Evolutionary conservation across 495 filamentous ascomycete genomes (phyloP), one percentile per base, ranked within the genome.

Genomic region (Glarea lozoyensis): DNA sequence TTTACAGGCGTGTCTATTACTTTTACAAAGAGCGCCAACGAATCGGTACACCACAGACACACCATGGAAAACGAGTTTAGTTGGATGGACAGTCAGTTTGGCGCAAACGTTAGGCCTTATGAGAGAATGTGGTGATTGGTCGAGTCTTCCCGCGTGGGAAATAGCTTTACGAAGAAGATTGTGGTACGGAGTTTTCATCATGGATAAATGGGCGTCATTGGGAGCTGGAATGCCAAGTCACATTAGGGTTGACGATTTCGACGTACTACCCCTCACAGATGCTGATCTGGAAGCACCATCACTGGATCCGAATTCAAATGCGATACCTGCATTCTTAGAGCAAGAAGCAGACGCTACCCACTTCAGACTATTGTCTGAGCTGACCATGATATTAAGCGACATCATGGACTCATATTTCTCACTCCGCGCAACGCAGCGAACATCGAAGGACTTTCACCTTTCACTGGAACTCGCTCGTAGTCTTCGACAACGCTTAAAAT

Each of bases 121-220:
- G 11, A 45, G 38, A 27, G 54, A 57, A 32, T 53, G 54, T 23
- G 37, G 48, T 20, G 46, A 47, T 23, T 57, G 54, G 54, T 45
- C 43, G 11, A 52, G 37, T 24, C 41, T 57, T 9, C 50, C 54
- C 12, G 23, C 42, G 22, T 53, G 49, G 50, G 54, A 57, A 42
- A 49, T 50, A 36, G 29, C 35, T 12, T 34, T 57, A 3, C 42
- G 54, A 17, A 53, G 51, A 43, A 36, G 54, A 15, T 39, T 57
- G 1, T 57, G 54, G 54, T 51, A 50, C 21, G 54, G 48, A 4
- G 44, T 48, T n/a, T 46, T 48, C n/a, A 51, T 53, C 13, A 57
- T 57, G 54, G 54, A 57, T 25, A 57, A 57, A 37, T 57, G 54
- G 54, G 48, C 54, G 6, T 53, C 50, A 20, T 45, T 57, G 11